Evolutionary conservation across 2,329 filamentous ascomycete species (phyloP).

Genomic region (Rutstroemia sydowiana): DNA sequence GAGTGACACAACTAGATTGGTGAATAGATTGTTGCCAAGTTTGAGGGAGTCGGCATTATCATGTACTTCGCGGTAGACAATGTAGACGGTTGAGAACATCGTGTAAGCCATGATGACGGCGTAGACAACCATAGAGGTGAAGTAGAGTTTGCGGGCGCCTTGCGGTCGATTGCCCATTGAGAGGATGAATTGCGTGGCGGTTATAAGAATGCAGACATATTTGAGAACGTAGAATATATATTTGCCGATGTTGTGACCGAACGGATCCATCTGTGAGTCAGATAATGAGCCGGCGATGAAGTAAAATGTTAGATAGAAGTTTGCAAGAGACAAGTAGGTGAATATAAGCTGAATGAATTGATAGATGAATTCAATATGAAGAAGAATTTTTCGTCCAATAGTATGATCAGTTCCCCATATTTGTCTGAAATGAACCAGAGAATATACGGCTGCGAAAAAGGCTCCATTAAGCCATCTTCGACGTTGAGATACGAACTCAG

Average conservation of each 20-base stretch:
- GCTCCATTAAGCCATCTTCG: conserved; percentile 96
- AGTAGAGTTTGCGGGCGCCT: conserved; percentile 84
- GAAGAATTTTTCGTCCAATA: conserved; percentile 75
- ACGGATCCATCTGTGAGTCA: conserved; percentile 75
- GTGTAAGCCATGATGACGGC: conserved; percentile 93
- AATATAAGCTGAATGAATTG: conserved; percentile 89
- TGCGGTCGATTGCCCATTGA: conserved; percentile 95
- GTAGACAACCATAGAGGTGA: conserved; percentile 84
- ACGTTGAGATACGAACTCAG: conserved; percentile 95
- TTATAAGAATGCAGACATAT: conserved; percentile 80
- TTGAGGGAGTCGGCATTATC: conserved; percentile 39
- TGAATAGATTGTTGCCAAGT: conserved; percentile 84
- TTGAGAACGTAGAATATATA: conserved; percentile 82
- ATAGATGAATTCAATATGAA: conserved; percentile 94
- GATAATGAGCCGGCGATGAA: conserved; percentile 89
- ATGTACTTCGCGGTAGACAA: conserved; percentile 73
- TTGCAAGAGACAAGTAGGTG: conserved; percentile 96
- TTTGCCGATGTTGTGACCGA: conserved; percentile 76
- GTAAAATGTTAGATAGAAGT: conserved; percentile 98
- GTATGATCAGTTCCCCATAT: conserved; percentile 93
- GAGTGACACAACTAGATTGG: conserved; percentile 87
- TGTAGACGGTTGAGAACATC: conserved; percentile 80
- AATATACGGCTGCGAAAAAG: conserved; percentile 98
- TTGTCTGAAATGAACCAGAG: conserved; percentile 87
- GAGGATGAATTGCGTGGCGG: conserved; percentile 91